phyloP scores from a whole-genome alignment of 176 grass and related monocot species.

The Musa schizocarpa region DNA sequence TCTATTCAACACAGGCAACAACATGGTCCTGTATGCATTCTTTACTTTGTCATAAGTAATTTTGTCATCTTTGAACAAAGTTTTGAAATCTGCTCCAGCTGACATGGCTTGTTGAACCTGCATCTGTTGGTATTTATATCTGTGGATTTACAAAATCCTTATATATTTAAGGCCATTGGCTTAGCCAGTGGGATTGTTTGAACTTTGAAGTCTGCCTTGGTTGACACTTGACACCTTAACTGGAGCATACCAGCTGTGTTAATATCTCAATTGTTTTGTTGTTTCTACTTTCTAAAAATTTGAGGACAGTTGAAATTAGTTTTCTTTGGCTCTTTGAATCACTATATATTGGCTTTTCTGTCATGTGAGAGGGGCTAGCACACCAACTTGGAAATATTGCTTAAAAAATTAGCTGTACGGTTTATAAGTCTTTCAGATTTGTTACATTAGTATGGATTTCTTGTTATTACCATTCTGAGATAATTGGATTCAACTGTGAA shows the following conservation, averaged over 20 bases:
- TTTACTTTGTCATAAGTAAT: slow-evolving; percentile 2
- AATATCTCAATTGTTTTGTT: neutral
- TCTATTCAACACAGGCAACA: slow-evolving; percentile 88
- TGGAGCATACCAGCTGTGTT: neutral
- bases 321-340: neutral
- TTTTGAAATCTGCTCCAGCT: neutral
- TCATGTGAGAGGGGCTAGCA: neutral
- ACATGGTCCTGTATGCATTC: slow-evolving; percentile 79
- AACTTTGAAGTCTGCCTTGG: neutral
- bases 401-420: neutral
- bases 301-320: neutral
- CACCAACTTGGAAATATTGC: neutral
- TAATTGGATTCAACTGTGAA: too few relatives aligned
- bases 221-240: neutral
- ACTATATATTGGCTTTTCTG: neutral
- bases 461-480: too few relatives aligned
- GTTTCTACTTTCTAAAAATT: neutral
- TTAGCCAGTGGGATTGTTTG: neutral
- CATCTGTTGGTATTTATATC: neutral
- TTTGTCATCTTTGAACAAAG: neutral
- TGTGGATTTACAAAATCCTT: neutral
- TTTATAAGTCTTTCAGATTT: neutral
- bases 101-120: neutral
- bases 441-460: neutral
- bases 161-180: neutral